Evolutionary conservation across 2,329 filamentous ascomycete genomes (phyloP), one percentile per base, ranked within the genome.

Genomic region (Paracoccidioides brasiliensis): DNA sequence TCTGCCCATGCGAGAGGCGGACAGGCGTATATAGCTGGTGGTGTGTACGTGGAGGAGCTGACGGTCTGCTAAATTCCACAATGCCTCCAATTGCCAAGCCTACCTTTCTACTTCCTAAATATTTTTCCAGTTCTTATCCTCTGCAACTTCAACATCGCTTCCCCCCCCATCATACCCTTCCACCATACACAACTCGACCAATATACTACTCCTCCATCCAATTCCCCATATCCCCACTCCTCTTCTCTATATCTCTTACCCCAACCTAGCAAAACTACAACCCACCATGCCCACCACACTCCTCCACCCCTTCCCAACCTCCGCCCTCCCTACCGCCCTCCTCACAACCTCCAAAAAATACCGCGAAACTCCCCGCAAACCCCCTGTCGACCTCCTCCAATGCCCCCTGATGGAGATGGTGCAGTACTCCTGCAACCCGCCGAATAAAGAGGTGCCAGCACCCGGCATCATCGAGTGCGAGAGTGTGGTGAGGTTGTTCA

Each of bases 391-490:
- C 37, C 71, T 84, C 5, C 66, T 71, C 54, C 70, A 79, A 52
- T 85, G 82, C 66, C 68, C 75, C 56, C 68, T 84, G 43, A 72
- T 79, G 61, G 79, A 84, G 65, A 67, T 85, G 67, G 70, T 80
- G 49, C 82, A 85, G 69, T 84, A 83, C 64, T 76, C 76, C 32
- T 85, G 82, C 68, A 76, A 81, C 64, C 69, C 81, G 8, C 70
- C 75, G 7, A 67, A 72, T 40, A 70, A 73, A 53, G 67, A 65
- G 46, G 68, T 73, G 38, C 70, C 68, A 15, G 49, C 22, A 41
- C 70, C 73, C 3, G 68, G 71, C 2, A 68, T 79, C 32, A 66
- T 78, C n/a, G 66, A 66, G 4, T 84, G 81, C 63, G 70, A 76
- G 64, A 78, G 79, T n/a, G 69, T 84, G 33, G 72, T 82, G 63